Base-by-base conservation (phyloP, 2,329 filamentous ascomycete species). In the Trichothecium roseum region DNA sequence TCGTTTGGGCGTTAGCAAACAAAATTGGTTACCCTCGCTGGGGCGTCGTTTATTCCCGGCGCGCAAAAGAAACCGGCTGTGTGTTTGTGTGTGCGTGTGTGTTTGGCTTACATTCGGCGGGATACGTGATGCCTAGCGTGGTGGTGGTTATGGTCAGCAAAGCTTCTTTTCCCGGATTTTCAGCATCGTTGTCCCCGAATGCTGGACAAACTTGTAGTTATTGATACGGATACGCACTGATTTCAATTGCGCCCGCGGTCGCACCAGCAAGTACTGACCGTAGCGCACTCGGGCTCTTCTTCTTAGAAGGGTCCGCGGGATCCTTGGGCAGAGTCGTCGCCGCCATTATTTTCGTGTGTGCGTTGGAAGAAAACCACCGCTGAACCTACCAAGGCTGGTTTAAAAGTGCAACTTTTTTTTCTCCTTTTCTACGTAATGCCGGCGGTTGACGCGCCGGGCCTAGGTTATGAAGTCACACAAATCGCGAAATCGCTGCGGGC, bases 161-260 rank as follows among this genome's bases (percentile, higher is more conserved):
- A n/a, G 18, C 9, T 4, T n/a, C 15, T 28, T n/a, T n/a, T n/a
- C n/a, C n/a, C n/a, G n/a, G n/a, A n/a, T n/a, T n/a, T n/a, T n/a
- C n/a, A n/a, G n/a, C n/a, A n/a, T n/a, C n/a, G n/a, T n/a, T n/a
- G n/a, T n/a, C n/a, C n/a, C n/a, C n/a, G n/a, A n/a, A n/a, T n/a
- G n/a, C n/a, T n/a, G n/a, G 22, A 16, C 9, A 16, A 28, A 17
- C 24, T 33, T 38, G 15, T 9, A 31, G 18, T 24, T 35, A 22
- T n/a, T 20, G 50, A 56, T 42, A 56, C 54, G 48, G 16, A 6
- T 4, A 20, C 63, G 48, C 66, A 88, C 84, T 78, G 57, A 96
- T 96, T 64, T 98, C 89, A 45, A 96, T 74, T 37, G 88, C 91
- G 51, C 91, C 91, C 37, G 89, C 91, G n/a, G 83, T 84, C 38